These are phyloP conservation scores for Metarhizium album DNA, from an alignment of 2,329 filamentous ascomycete species.

Conservation along the genomic window DNA sequence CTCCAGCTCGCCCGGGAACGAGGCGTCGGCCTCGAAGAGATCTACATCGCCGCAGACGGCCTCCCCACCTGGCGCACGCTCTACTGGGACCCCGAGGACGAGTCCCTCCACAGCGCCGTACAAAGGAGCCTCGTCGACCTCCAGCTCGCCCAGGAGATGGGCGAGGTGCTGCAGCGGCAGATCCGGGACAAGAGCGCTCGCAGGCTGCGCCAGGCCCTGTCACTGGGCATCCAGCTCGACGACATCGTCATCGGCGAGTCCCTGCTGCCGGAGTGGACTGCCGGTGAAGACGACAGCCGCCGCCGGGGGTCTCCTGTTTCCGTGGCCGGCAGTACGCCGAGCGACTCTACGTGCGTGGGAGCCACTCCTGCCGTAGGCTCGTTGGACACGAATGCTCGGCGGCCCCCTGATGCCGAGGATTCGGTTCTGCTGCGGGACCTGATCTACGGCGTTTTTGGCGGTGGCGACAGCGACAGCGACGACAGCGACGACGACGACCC, in stretches of 20 bases:
- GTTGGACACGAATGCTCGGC: not conserved
- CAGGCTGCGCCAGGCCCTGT: slow-evolving; percentile 15
- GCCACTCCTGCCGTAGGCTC: no score
- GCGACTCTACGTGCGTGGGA: not conserved
- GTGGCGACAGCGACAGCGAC: not conserved
- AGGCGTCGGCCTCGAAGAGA: slow-evolving; percentile 8
- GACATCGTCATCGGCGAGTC: slow-evolving; percentile 15
- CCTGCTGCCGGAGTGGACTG: slow-evolving; percentile 20
- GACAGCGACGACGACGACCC: slow-evolving; percentile 6
- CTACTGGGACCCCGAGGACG: slow-evolving; percentile 14
- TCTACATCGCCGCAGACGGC: slow-evolving; percentile 19
- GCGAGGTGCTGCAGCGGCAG: slow-evolving; percentile 10
- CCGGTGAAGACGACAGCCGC: not conserved
- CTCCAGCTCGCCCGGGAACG: slow-evolving; percentile 13
- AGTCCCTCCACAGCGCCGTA: slow-evolving; percentile 15
- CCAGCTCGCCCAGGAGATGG: slow-evolving; percentile 11
- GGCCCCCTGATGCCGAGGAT: not conserved
- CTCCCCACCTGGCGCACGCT: slow-evolving; percentile 17
- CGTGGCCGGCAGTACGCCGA: not conserved
- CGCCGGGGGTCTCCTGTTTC: not conserved
- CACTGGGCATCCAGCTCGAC: slow-evolving; percentile 11
- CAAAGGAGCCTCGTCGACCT: slow-evolving; percentile 14
- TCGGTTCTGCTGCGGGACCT: no score
- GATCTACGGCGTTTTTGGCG: not conserved
- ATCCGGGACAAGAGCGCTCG: slow-evolving; percentile 17